These are phyloP conservation scores for Fusarium sp. DNA, from an alignment of 2,329 filamentous ascomycete species.

Conservation along the genomic window DNA sequence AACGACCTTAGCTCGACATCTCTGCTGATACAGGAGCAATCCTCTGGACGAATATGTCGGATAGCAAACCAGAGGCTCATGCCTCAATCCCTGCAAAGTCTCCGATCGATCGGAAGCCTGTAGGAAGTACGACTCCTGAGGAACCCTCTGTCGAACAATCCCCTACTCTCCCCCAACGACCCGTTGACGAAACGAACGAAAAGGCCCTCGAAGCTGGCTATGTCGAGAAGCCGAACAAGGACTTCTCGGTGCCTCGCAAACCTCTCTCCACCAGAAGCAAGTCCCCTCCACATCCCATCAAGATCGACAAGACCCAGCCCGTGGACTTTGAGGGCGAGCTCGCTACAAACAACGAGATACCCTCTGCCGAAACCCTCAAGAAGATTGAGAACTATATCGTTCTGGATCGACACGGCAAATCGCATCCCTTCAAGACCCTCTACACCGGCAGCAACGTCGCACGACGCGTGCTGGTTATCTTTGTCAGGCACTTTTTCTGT, in stretches of 20 bases:
- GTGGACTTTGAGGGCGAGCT: constrained; percentile 68
- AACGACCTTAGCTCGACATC: background rate
- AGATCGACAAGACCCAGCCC: constrained; percentile 55
- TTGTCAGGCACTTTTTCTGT: constrained; percentile 84
- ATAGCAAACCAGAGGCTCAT: constrained; percentile 23
- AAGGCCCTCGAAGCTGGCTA: constrained; percentile 19
- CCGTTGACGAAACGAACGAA: constrained; percentile 11
- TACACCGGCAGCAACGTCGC: constrained; percentile 66
- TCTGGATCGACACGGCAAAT: constrained; percentile 69
- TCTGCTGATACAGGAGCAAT: no score
- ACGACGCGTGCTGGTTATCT: constrained; percentile 73
- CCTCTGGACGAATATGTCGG: constrained; percentile 21
- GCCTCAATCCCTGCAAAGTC: constrained; percentile 12
- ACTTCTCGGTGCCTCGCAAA: constrained; percentile 32
- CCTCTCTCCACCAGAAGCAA: constrained; percentile 30
- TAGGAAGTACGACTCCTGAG: constrained; percentile 17
- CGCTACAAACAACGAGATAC: constrained; percentile 65
- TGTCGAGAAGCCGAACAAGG: constrained; percentile 12
- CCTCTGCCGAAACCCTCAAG: constrained; percentile 59
- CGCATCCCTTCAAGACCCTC: constrained; percentile 70
- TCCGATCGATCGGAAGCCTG: constrained; percentile 22
- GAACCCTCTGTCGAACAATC: constrained; percentile 17
- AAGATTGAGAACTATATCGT: constrained; percentile 67
- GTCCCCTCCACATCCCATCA: constrained; percentile 44
- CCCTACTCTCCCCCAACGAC: constrained; percentile 24